These are phyloP conservation scores for Cryptococcus maquisensis DNA, from an alignment of 1,284 basidiomycete genomes.

Conservation along the genomic window DNA sequence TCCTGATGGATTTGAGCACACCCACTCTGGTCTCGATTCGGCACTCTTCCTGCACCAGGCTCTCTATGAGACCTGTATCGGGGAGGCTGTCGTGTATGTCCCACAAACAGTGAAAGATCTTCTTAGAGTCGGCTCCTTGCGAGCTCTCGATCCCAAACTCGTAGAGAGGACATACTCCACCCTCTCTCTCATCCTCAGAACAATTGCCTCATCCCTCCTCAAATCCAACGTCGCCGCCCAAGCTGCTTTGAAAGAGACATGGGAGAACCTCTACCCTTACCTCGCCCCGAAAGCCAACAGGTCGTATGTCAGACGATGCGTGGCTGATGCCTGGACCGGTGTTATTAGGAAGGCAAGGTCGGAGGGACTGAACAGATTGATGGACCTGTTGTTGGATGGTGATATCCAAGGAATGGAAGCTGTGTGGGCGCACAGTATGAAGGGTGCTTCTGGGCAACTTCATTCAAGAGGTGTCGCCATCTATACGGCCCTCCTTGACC, in stretches of 20 bases:
- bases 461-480: slow-evolving; percentile 69
- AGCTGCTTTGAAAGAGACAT: slow-evolving; percentile 23
- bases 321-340: slow-evolving; percentile 47
- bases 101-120: slow-evolving; percentile 30
- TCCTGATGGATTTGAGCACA: slow-evolving; percentile 28
- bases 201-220: slow-evolving; percentile 32
- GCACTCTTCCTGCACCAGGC: slow-evolving; percentile 41
- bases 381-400: slow-evolving; percentile 31
- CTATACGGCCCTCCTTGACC: slow-evolving; percentile 54
- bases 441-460: slow-evolving; percentile 64
- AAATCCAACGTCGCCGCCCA: slow-evolving; percentile 22
- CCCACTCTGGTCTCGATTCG: slow-evolving; percentile 43
- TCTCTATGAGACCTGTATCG: slow-evolving; percentile 51
- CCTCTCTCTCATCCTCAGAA: slow-evolving; percentile 41
- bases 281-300: slow-evolving; percentile 34
- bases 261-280: slow-evolving; percentile 36
- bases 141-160: slow-evolving; percentile 40
- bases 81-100: slow-evolving; percentile 33
- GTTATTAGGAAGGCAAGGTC: slow-evolving; percentile 42
- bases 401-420: slow-evolving; percentile 36
- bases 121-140: slow-evolving; percentile 34
- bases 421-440: slow-evolving; percentile 36
- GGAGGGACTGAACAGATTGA: slow-evolving; percentile 30
- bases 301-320: slow-evolving; percentile 44
- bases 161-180: slow-evolving; percentile 47